A percentile compares a stretch with the other conserved stretches of the same genome.
Conservation (phyloP, 257 asterid species). For the Ehretia macrophylla region DNA sequence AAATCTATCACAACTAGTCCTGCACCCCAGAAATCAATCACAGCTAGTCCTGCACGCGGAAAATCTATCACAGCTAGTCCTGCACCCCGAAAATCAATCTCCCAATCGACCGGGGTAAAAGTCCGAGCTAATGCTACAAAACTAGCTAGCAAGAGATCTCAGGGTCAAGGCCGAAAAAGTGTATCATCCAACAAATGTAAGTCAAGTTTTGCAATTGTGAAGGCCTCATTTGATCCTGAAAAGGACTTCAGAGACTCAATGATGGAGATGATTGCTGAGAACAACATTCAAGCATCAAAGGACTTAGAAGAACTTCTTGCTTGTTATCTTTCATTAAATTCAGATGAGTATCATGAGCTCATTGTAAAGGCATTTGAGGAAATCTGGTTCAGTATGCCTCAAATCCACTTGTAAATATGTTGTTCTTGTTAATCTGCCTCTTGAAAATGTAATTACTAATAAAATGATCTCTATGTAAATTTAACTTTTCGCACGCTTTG, state of each 20-base stretch:
- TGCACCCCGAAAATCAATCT: conserved; percentile 42
- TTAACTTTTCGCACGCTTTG: too few relatives aligned
- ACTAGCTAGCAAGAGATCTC: conserved; percentile 30
- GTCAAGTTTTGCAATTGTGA: conserved; percentile 65
- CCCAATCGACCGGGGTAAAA: conserved; percentile 50
- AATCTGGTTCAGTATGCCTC: conserved; percentile 69
- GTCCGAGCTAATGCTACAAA: conserved; percentile 43
- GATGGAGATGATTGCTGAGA: conserved; percentile 90
- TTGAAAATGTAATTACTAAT: too few relatives aligned
- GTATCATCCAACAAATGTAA: conserved; percentile 18
- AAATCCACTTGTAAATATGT: conserved; percentile 12
- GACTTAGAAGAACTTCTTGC: conserved; percentile 86
- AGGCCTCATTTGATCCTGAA: conserved; percentile 79
- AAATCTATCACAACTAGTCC: too few relatives aligned
- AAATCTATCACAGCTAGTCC: conserved; percentile 3
- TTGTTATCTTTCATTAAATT: conserved; percentile 73
- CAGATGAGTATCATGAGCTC: conserved; percentile 62
- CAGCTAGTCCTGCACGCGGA: too few relatives aligned
- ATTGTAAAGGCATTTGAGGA: conserved; percentile 81
- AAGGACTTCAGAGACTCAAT: conserved; percentile 82
- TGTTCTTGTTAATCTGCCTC: too few relatives aligned
- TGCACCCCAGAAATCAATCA: too few relatives aligned
- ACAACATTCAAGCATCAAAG: conserved; percentile 56
- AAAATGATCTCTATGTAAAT: too few relatives aligned
- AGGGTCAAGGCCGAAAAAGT: conserved; percentile 32